Percentiles rank a stretch among this genome's conserved stretches.
Evolutionary conservation across 441 rosid species (phyloP).

Genomic region (Corymbia citriodora): DNA sequence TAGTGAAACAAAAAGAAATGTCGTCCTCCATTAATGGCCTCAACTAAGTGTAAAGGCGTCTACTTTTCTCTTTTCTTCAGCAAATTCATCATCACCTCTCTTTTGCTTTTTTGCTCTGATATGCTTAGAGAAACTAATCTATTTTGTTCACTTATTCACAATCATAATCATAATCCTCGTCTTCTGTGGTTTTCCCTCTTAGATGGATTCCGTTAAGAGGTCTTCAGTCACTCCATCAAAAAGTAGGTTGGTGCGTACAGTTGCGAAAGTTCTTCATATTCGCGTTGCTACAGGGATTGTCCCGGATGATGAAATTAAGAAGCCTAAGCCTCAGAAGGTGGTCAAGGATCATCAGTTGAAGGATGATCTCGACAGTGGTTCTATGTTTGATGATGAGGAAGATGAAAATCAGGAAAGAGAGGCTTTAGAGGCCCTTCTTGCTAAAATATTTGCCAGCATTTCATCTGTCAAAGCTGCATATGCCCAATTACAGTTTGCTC

Average conservation of each 20-base stretch:
- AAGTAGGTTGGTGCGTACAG: background rate
- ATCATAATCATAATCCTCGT: background rate
- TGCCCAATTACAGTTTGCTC: conserved; percentile 60
- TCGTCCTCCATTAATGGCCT: conserved; percentile 16
- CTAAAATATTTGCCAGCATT: conserved; percentile 31
- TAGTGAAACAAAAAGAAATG: conserved; percentile 3
- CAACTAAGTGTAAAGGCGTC: conserved; percentile 32
- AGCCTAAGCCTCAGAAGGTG: background rate
- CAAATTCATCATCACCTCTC: background rate
- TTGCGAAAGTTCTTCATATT: background rate
- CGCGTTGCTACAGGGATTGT: background rate
- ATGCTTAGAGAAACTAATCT: background rate
- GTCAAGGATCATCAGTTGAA: background rate
- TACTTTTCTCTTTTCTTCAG: conserved; percentile 20
- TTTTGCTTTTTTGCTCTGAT: background rate
- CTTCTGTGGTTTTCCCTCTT: background rate
- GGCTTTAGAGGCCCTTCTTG: conserved; percentile 1
- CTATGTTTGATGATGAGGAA: background rate
- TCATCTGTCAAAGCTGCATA: conserved; percentile 47
- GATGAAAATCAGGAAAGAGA: background rate
- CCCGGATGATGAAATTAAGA: background rate
- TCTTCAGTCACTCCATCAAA: background rate
- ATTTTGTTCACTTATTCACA: background rate
- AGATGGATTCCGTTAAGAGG: background rate
- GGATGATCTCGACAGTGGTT: background rate